Evolutionary conservation across 805 yeast species (phyloP).

Genomic region (Candida vaughaniae): DNA sequence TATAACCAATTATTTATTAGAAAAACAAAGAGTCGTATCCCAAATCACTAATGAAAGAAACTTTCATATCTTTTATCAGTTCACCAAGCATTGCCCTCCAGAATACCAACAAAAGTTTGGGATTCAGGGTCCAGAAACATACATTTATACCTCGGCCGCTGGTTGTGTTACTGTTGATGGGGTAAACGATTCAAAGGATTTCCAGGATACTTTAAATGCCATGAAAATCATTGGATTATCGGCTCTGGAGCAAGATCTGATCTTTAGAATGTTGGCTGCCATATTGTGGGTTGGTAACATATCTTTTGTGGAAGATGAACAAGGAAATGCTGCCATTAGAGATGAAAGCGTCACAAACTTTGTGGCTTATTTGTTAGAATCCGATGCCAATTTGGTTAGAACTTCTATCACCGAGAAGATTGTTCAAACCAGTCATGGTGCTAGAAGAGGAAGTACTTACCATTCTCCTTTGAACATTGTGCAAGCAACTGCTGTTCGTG

Average conservation of each 20-base stretch:
- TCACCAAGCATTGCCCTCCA: slow-evolving; percentile 87
- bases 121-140: slow-evolving; percentile 91
- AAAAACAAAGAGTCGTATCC: slow-evolving; percentile 95
- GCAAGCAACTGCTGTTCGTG: slow-evolving; percentile 94
- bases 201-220: slow-evolving; percentile 75
- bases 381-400: slow-evolving; percentile 62
- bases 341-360: slow-evolving; percentile 92
- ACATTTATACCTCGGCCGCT: slow-evolving; percentile 82
- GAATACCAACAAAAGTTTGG: slow-evolving; percentile 82
- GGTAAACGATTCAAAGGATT: slow-evolving; percentile 80
- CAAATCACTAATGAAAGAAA: slow-evolving; percentile 92
- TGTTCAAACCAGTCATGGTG: slow-evolving; percentile 87
- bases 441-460: slow-evolving; percentile 86
- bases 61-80: slow-evolving; percentile 95
- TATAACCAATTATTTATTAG: slow-evolving; percentile 90
- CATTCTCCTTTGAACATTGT: slow-evolving; percentile 89
- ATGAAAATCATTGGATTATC: slow-evolving; percentile 85
- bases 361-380: slow-evolving; percentile 87
- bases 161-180: slow-evolving; percentile 85
- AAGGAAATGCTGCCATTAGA: slow-evolving; percentile 77
- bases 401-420: slow-evolving; percentile 76
- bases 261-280: slow-evolving; percentile 80
- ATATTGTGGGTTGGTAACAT: slow-evolving; percentile 95
- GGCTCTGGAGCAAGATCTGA: slow-evolving; percentile 83
- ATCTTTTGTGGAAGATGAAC: slow-evolving; percentile 79